phyloP scores from a whole-genome alignment of 2,329 filamentous ascomycete species.

The Calcarisporium arbuscula region DNA sequence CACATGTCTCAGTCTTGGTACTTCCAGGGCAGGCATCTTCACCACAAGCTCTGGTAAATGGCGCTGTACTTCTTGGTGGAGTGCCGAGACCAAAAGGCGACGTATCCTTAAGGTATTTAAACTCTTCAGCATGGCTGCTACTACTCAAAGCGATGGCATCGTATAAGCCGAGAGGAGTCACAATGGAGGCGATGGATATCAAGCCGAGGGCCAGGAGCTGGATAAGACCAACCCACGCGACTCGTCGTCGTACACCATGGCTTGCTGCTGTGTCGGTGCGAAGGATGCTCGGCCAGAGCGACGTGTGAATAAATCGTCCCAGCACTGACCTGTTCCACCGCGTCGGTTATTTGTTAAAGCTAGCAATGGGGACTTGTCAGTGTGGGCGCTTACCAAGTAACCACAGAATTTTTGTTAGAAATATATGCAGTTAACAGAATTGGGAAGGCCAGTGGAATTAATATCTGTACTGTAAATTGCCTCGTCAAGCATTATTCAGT shows the following conservation, averaged over 20 bases:
- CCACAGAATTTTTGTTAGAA: not conserved
- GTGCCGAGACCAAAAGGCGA: too few relatives aligned
- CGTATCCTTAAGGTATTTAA: slow-evolving; percentile 2
- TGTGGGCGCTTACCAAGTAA: not conserved
- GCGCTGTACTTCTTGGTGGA: too few relatives aligned
- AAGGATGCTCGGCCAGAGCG: slow-evolving; percentile 1
- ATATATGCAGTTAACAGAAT: not conserved
- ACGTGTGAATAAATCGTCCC: not conserved
- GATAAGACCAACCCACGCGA: not conserved
- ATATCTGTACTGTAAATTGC: not conserved
- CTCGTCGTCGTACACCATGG: not conserved
- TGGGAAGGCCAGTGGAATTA: not conserved
- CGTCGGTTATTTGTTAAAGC: not conserved
- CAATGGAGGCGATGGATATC: slow-evolving; percentile 2
- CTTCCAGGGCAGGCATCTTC: not conserved
- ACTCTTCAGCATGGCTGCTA: not conserved
- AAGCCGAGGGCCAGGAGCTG: not conserved
- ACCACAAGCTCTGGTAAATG: not conserved
- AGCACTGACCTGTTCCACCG: not conserved
- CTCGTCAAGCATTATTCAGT: too few relatives aligned
- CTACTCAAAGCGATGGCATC: slow-evolving; percentile 1
- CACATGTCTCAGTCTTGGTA: not conserved
- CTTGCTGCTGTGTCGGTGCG: slow-evolving; percentile 1
- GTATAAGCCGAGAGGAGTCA: slow-evolving; percentile 7
- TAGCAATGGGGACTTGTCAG: not conserved